Percentiles rank a stretch among this genome's conserved stretches.
These are phyloP conservation scores for Calocybe gambosa DNA, from an alignment of 1,284 basidiomycete genomes.

Conservation along the genomic window DNA sequence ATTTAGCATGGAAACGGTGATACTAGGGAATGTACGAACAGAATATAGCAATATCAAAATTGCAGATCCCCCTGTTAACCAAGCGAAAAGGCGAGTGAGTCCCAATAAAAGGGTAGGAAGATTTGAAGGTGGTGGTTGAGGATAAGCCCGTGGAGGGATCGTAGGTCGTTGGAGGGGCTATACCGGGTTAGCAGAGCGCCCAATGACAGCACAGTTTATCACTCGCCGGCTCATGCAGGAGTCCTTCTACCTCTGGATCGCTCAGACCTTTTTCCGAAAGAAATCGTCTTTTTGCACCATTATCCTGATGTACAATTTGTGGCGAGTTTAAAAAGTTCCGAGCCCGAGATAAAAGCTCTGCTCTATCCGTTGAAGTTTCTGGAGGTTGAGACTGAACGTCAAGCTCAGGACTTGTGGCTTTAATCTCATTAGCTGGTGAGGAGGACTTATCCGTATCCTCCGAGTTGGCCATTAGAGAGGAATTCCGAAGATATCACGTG, in stretches of 20 bases:
- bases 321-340: constrained; percentile 60
- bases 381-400: neutral
- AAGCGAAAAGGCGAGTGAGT: constrained; percentile 54
- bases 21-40: constrained; percentile 31
- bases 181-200: neutral
- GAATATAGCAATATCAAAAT: constrained; percentile 56
- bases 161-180: constrained; percentile 49
- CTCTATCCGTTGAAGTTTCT: constrained; percentile 17
- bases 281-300: constrained; percentile 53
- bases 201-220: neutral
- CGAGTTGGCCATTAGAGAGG: neutral
- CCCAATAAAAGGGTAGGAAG: constrained; percentile 60
- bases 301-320: constrained; percentile 55
- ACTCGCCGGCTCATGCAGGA: constrained; percentile 55
- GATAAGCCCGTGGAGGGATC: constrained; percentile 68
- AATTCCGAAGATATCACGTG: neutral
- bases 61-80: constrained; percentile 60
- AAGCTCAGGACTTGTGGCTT: neutral
- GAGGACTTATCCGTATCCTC: neutral
- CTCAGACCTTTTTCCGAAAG: constrained; percentile 67
- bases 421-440: neutral
- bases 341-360: constrained; percentile 52
- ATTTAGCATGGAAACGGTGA: neutral
- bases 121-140: constrained; percentile 61
- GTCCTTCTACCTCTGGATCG: constrained; percentile 49